Conservation (phyloP, 371 early-diverging fungal genomes). For the Apophysomyces sp. region DNA sequence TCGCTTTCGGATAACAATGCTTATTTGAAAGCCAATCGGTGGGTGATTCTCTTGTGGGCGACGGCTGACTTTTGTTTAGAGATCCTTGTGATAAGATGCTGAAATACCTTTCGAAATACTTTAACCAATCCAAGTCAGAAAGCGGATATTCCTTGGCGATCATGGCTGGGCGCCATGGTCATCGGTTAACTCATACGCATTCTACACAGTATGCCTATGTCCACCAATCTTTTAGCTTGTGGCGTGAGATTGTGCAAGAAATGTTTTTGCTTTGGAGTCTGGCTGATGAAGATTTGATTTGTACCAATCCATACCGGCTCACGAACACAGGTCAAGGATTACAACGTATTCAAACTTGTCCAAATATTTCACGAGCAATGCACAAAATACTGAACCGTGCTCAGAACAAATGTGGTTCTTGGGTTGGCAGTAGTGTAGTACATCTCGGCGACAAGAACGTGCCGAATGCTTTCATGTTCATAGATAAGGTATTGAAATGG, state of each 20-base stretch:
- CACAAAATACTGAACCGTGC: constrained; percentile 87
- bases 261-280: constrained; percentile 96
- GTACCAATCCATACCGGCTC: constrained; percentile 78
- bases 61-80: constrained; percentile 31
- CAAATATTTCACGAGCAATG: constrained; percentile 77
- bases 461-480: constrained; percentile 94
- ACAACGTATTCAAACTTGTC: constrained; percentile 85
- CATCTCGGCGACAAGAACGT: constrained; percentile 95
- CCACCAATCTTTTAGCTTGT: constrained; percentile 87
- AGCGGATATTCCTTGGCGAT: constrained; percentile 84
- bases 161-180: constrained; percentile 77
- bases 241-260: constrained; percentile 95
- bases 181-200: constrained; percentile 91
- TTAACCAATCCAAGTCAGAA: constrained; percentile 58
- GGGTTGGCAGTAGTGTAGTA: constrained; percentile 95
- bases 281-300: constrained; percentile 86
- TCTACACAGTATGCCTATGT: constrained; percentile 91
- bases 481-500: constrained; percentile 72
- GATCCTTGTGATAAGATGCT: constrained; percentile 97
- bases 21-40: constrained; percentile 82
- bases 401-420: constrained; percentile 79
- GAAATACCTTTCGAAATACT: constrained; percentile 70
- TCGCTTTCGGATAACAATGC: constrained; percentile 96
- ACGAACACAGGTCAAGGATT: constrained; percentile 97
- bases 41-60: neutral